These are phyloP conservation scores for Iris macrosiphon DNA, from an alignment of 106 monocot species.

Conservation along the genomic window DNA sequence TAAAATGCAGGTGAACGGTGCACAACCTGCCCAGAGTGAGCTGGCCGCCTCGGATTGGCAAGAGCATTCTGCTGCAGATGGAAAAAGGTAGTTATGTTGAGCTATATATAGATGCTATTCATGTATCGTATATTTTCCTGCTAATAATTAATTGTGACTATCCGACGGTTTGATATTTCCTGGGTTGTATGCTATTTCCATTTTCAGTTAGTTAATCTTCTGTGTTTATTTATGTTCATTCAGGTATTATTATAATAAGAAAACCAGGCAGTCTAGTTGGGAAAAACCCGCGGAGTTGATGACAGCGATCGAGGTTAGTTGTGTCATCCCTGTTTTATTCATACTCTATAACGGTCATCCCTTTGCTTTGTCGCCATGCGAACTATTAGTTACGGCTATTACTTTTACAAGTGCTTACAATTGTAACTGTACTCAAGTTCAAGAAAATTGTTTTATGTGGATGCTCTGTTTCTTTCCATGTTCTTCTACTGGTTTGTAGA, in stretches of 20 bases:
- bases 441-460: slow-evolving; percentile 41
- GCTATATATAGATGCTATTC: not conserved
- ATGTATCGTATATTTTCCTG: not conserved
- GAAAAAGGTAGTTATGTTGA: slow-evolving; percentile 62
- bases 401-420: slow-evolving; percentile 19
- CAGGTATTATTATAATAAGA: slow-evolving; percentile 97
- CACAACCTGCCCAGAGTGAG: slow-evolving; percentile 35
- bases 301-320: slow-evolving; percentile 78
- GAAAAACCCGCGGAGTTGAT: slow-evolving; percentile 92
- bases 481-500: slow-evolving; percentile 69
- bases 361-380: not conserved
- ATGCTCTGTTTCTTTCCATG: slow-evolving; percentile 55
- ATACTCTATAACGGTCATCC: slow-evolving; percentile 1
- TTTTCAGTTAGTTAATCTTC: no score
- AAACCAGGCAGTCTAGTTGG: slow-evolving; percentile 93
- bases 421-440: slow-evolving; percentile 25
- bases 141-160: not conserved
- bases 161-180: slow-evolving; percentile 2
- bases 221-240: slow-evolving; percentile 8
- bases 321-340: not conserved
- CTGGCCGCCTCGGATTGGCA: slow-evolving; percentile 75
- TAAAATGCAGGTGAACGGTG: slow-evolving; percentile 17
- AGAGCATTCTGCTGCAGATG: slow-evolving; percentile 87
- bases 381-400: not conserved
- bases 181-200: no score